These are phyloP conservation scores for Tympanopsis confertula DNA, from an alignment of 2,329 filamentous ascomycete species.

Conservation along the genomic window DNA sequence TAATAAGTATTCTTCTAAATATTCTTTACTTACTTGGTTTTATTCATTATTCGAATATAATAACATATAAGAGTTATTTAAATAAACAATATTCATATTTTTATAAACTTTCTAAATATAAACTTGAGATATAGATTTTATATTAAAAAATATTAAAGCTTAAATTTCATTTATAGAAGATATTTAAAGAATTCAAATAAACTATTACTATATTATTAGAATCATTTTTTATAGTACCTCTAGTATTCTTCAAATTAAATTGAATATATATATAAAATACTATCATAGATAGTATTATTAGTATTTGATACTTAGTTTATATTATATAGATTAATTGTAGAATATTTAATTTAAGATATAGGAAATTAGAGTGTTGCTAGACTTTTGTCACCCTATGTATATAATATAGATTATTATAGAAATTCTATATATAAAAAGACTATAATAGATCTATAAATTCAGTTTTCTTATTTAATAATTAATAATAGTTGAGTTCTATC, in stretches of 20 bases:
- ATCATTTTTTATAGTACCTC: too few species aligned
- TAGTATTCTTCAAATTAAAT: too few species aligned
- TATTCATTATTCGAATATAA: too few species aligned
- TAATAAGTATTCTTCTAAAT: too few species aligned
- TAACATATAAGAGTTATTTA: too few species aligned
- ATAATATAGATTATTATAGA: not conserved
- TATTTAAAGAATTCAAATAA: too few species aligned
- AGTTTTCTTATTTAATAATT: too few species aligned
- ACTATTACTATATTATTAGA: too few species aligned
- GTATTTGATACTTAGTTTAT: conserved; percentile 1
- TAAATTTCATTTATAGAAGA: not conserved
- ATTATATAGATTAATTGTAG: too few species aligned
- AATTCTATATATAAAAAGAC: not conserved
- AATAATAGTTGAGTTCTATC: conserved; percentile 1
- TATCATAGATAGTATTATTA: not conserved
- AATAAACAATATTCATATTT: too few species aligned
- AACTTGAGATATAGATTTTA: not conserved
- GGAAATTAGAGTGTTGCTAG: not conserved
- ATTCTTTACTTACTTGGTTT: too few species aligned
- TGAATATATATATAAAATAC: not conserved
- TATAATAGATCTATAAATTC: conserved; percentile 2
- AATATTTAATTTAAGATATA: too few species aligned
- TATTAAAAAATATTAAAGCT: not conserved
- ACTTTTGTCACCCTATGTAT: not conserved
- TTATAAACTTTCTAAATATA: not conserved